Conservation (phyloP, 257 asterid species). For the Fraxinus excelsior region DNA sequence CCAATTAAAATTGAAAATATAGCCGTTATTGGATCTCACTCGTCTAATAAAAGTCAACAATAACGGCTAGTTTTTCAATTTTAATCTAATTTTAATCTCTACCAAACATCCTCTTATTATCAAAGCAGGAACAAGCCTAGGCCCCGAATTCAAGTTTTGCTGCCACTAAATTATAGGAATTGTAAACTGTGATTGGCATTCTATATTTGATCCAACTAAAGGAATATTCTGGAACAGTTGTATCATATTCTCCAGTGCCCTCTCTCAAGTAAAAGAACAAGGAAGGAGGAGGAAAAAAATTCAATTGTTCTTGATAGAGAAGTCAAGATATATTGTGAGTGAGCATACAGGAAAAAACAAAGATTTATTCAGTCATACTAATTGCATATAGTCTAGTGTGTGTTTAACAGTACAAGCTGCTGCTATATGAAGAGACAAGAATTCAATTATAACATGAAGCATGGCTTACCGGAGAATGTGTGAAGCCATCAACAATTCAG, state of each 20-base stretch:
- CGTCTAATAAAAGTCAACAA: too few relatives aligned
- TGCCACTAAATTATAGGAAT: neutral
- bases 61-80: too few relatives aligned
- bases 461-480: conserved; percentile 81
- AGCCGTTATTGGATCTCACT: too few relatives aligned
- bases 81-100: too few relatives aligned
- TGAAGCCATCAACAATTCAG: conserved; percentile 94
- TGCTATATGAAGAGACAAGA: neutral
- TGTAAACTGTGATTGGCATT: too few relatives aligned
- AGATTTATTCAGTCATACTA: conserved; percentile 12
- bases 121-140: neutral
- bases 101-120: too few relatives aligned
- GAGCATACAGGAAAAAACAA: neutral
- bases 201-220: neutral
- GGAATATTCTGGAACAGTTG: neutral
- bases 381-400: neutral
- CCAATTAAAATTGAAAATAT: too few relatives aligned
- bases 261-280: neutral
- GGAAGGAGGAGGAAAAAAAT: neutral
- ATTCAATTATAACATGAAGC: neutral
- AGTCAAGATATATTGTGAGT: neutral
- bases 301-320: neutral
- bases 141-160: neutral
- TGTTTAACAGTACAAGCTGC: conserved; percentile 3
- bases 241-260: neutral